A percentile compares a stretch with the other conserved stretches of the same genome.
Conservation (phyloP, 768 basidiomycete genomes). For the Mycena polygramma region DNA sequence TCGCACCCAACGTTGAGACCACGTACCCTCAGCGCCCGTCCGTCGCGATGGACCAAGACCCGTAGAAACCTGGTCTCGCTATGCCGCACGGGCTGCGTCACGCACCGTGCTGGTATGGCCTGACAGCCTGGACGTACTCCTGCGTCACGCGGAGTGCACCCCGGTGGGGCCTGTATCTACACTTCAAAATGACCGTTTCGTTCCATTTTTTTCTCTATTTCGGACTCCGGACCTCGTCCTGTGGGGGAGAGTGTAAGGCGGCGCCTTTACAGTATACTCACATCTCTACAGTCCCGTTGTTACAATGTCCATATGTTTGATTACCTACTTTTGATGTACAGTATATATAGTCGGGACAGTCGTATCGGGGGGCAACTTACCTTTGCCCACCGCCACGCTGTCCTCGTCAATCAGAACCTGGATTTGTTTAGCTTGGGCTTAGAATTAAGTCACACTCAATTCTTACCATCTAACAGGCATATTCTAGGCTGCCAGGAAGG, state of each 20-base stretch:
- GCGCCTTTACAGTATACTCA: neutral
- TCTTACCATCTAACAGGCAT: too few species aligned
- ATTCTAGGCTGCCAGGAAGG: too few species aligned
- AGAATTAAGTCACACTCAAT: neutral
- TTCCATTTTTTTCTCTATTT: neutral
- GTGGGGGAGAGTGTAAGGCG: conserved; percentile 1
- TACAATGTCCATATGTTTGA: neutral
- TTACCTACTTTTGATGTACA: neutral
- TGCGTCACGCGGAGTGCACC: too few species aligned
- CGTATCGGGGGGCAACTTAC: neutral
- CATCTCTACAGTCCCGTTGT: neutral
- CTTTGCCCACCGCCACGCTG: conserved; percentile 4
- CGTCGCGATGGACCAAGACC: neutral
- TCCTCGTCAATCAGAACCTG: neutral
- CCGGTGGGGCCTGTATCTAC: too few species aligned
- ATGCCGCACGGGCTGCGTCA: too few species aligned
- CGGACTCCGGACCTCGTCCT: conserved; percentile 3
- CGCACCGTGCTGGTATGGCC: neutral
- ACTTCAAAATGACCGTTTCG: neutral
- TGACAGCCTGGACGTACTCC: neutral
- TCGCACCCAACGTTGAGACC: too few species aligned
- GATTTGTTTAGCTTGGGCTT: neutral
- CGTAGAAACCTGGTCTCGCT: too few species aligned
- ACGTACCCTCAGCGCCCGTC: too few species aligned
- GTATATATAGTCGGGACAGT: neutral